Evolutionary conservation across 2,329 filamentous ascomycete genomes (phyloP).

Genomic region (Salinomyces thailandicus): DNA sequence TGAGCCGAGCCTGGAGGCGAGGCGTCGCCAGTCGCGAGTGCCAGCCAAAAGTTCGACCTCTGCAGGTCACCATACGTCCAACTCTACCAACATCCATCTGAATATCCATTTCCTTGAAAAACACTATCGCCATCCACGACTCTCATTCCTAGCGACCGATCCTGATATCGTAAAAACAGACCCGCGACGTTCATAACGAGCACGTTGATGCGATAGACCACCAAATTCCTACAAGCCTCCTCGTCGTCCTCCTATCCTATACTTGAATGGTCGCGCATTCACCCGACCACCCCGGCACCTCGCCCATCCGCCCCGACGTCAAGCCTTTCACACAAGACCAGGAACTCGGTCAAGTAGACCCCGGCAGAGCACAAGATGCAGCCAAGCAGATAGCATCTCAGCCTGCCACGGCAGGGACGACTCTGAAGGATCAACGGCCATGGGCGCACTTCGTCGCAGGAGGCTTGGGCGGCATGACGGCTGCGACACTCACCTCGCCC

Average conservation of each 20-base stretch:
- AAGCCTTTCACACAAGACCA: constrained; percentile 14
- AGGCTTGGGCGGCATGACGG: constrained; percentile 81
- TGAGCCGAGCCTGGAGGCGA: too few relatives aligned
- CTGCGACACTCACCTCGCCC: constrained; percentile 83
- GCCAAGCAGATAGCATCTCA: constrained; percentile 17
- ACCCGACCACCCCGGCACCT: neutral
- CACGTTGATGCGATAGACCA: too few relatives aligned
- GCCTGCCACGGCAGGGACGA: constrained; percentile 30
- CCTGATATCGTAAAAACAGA: too few relatives aligned
- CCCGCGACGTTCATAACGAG: too few relatives aligned
- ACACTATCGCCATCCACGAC: too few relatives aligned
- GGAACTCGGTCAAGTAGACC: constrained; percentile 20
- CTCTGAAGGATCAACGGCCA: constrained; percentile 48
- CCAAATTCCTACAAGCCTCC: too few relatives aligned
- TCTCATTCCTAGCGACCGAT: too few relatives aligned
- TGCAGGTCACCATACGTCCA: too few relatives aligned
- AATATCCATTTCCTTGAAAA: too few relatives aligned
- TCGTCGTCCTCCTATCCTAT: neutral
- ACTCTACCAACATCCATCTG: too few relatives aligned
- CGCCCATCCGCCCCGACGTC: neutral
- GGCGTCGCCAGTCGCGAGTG: too few relatives aligned
- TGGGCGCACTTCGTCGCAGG: constrained; percentile 90
- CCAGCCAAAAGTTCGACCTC: too few relatives aligned
- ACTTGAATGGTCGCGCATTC: constrained; percentile 6
- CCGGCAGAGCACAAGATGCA: constrained; percentile 10